Percentiles rank a stretch among this genome's conserved stretches.
These are phyloP conservation scores for Paralagenidium karlingii DNA, from an alignment of 352 stramenopile genomes.

Conservation along the genomic window DNA sequence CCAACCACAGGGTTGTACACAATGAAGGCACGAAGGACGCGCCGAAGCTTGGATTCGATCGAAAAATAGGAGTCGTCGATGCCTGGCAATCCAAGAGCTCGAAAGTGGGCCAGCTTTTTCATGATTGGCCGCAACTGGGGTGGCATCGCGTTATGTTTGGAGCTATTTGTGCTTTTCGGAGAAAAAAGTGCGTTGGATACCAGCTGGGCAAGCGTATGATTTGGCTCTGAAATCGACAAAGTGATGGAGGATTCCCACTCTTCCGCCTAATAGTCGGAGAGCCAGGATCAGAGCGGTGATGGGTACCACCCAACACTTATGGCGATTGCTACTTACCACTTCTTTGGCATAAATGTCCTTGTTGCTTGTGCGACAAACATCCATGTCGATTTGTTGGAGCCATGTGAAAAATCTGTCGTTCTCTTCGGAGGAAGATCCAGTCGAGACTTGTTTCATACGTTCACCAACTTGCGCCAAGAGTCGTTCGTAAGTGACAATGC, in stretches of 20 bases:
- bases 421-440: conserved; percentile 19
- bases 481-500: conserved; percentile 44
- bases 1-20: conserved; percentile 70
- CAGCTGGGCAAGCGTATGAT: background rate
- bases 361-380: conserved; percentile 62
- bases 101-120: too few species aligned
- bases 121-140: too few species aligned
- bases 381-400: conserved; percentile 74
- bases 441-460: conserved; percentile 18
- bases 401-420: conserved; percentile 38
- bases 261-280: too few species aligned
- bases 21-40: conserved; percentile 65
- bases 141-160: background rate
- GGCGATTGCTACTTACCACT: conserved; percentile 11
- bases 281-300: too few species aligned
- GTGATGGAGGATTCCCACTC: too few species aligned
- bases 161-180: conserved; percentile 1
- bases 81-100: too few species aligned
- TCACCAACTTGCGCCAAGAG: conserved; percentile 42
- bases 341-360: conserved; percentile 30
- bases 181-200: conserved; percentile 1
- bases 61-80: too few species aligned
- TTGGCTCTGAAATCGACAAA: background rate
- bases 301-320: too few species aligned
- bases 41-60: conserved; percentile 58